phyloP scores from a whole-genome alignment of 2,329 filamentous ascomycete genomes.

The Arthroderma sp. region DNA sequence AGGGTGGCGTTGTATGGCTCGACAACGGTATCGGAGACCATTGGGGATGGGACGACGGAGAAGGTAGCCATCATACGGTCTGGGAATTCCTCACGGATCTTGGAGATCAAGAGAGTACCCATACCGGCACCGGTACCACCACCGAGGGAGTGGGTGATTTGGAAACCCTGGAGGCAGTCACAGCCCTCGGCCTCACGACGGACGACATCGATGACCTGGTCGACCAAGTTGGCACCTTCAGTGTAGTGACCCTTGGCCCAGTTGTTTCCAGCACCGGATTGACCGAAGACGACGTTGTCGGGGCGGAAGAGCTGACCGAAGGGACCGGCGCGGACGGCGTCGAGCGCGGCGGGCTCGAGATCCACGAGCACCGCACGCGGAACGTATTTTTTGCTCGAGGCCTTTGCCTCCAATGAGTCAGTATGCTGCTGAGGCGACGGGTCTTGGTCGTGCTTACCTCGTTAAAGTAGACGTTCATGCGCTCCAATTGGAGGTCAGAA shows the following conservation, averaged over 20 bases:
- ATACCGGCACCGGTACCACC: conserved; percentile 95
- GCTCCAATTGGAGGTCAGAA: conserved; percentile 14
- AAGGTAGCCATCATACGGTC: conserved; percentile 98
- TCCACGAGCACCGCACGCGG: conserved; percentile 83
- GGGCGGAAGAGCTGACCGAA: conserved; percentile 94
- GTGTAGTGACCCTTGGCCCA: conserved; percentile 99
- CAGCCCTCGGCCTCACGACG: conserved; percentile 91
- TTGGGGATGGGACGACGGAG: conserved; percentile 92
- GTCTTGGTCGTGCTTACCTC: conserved; percentile 7
- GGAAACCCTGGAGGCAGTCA: conserved; percentile 95
- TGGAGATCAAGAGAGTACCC: conserved; percentile 93
- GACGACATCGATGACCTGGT: conserved; percentile 88
- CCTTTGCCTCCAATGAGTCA: conserved; percentile 10
- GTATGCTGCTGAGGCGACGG: neutral
- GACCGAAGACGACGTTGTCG: conserved; percentile 95
- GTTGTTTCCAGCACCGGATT: conserved; percentile 96
- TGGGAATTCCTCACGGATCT: conserved; percentile 96
- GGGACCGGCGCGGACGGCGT: conserved; percentile 34
- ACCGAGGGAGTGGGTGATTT: conserved; percentile 94
- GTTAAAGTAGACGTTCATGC: conserved; percentile 15
- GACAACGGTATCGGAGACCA: conserved; percentile 98
- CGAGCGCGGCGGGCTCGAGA: conserved; percentile 46
- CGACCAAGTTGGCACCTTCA: conserved; percentile 89
- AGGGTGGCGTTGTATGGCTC: conserved; percentile 99
- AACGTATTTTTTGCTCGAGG: conserved; percentile 12